These are phyloP conservation scores for Papiliotrema flavescens DNA, from an alignment of 1,284 basidiomycete genomes.

Conservation along the genomic window DNA sequence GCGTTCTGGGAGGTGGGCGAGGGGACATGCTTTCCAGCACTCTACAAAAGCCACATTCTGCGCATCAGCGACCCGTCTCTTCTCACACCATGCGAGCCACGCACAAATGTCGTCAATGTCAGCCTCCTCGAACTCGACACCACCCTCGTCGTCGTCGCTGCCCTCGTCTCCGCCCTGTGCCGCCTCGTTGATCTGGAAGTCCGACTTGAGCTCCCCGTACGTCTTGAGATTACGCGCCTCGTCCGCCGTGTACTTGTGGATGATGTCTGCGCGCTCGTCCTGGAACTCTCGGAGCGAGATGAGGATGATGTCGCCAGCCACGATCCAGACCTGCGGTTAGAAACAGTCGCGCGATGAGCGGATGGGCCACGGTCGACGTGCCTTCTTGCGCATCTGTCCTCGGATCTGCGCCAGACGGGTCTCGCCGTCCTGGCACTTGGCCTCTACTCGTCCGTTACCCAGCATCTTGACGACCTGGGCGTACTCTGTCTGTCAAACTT, in stretches of 20 bases:
- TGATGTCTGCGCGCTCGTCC: slow-evolving; percentile 98
- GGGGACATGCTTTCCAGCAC: not conserved
- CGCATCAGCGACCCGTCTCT: not conserved
- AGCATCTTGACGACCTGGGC: slow-evolving; percentile 99
- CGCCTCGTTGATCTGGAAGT: slow-evolving; percentile 98
- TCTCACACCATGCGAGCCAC: slow-evolving; percentile 1
- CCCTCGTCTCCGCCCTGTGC: slow-evolving; percentile 65
- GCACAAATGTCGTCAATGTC: slow-evolving; percentile 56
- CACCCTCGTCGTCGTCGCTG: slow-evolving; percentile 59
- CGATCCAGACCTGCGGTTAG: slow-evolving; percentile 87
- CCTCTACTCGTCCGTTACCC: slow-evolving; percentile 95
- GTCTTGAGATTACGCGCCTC: slow-evolving; percentile 79
- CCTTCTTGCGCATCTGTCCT: slow-evolving; percentile 99
- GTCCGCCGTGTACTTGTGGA: slow-evolving; percentile 97
- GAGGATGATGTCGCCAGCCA: slow-evolving; percentile 95
- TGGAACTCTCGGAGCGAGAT: slow-evolving; percentile 98
- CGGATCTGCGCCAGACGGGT: slow-evolving; percentile 97
- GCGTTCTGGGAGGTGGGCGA: not conserved
- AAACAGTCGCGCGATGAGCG: too few relatives aligned
- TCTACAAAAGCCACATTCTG: not conserved
- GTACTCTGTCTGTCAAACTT: slow-evolving; percentile 62
- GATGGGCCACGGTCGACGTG: slow-evolving; percentile 45
- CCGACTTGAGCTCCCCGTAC: slow-evolving; percentile 95
- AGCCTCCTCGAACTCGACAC: slow-evolving; percentile 76
- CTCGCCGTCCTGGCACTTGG: slow-evolving; percentile 97